Conservation (phyloP, 306 rosid genomes). For the Ochetophila trinervis region DNA sequence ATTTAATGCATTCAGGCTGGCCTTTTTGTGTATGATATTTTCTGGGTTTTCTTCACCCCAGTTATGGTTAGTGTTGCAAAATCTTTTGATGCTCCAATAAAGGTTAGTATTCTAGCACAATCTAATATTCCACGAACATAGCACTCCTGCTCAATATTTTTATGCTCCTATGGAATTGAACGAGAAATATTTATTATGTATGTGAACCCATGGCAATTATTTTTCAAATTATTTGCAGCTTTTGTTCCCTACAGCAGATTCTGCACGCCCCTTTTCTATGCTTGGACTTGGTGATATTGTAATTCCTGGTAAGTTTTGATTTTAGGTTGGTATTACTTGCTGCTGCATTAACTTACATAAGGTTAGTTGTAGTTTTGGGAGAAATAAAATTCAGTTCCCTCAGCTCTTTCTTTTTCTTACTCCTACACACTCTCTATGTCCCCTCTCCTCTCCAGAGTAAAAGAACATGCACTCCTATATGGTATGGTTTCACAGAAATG, state of each 20-base stretch:
- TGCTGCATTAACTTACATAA: background rate
- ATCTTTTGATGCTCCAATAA: constrained; percentile 98
- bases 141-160: background rate
- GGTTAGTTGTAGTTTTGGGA: background rate
- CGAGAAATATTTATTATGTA: background rate
- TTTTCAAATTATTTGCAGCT: constrained; percentile 53
- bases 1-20: constrained; percentile 64
- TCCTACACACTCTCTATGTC: background rate
- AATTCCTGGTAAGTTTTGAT: constrained; percentile 74
- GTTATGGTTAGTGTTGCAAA: constrained; percentile 99
- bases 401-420: background rate
- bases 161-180: background rate
- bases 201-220: constrained; percentile 9
- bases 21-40: constrained; percentile 90
- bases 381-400: no score
- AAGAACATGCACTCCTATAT: background rate
- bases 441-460: background rate
- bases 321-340: constrained; percentile 8
- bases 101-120: constrained; percentile 51
- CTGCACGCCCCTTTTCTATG: constrained; percentile 89
- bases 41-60: constrained; percentile 99
- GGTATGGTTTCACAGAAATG: background rate
- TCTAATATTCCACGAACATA: background rate
- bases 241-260: constrained; percentile 90
- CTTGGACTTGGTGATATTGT: constrained; percentile 99